Conservation (phyloP, 495 filamentous ascomycete genomes). For the Podospora comata region DNA sequence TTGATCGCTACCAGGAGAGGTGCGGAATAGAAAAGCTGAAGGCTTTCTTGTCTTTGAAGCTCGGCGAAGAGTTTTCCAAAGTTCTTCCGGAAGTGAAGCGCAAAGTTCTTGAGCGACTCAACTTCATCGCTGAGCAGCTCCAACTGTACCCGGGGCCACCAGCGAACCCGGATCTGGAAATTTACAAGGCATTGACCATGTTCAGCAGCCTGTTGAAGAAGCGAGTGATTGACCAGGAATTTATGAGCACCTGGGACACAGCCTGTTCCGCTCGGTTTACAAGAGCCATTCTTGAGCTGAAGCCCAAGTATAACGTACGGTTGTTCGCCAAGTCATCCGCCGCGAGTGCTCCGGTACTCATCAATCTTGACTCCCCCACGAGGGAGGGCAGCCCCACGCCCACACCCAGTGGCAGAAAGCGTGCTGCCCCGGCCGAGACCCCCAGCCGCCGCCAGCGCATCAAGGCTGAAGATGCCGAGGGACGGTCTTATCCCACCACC, state of each 20-base stretch:
- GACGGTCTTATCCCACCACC: conserved; percentile 3
- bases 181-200: conserved; percentile 40
- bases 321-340: conserved; percentile 16
- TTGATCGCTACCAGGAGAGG: conserved; percentile 46
- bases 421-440: conserved; percentile 6
- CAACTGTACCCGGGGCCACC: conserved; percentile 55
- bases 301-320: conserved; percentile 42
- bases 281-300: conserved; percentile 35
- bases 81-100: conserved; percentile 57
- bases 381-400: conserved; percentile 22
- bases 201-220: conserved; percentile 43
- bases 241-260: conserved; percentile 26
- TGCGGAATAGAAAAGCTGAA: conserved; percentile 60
- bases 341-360: conserved; percentile 20
- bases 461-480: conserved; percentile 23
- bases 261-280: conserved; percentile 37
- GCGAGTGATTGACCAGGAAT: conserved; percentile 35
- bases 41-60: conserved; percentile 48
- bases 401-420: conserved; percentile 23
- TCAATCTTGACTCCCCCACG: conserved; percentile 27
- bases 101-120: conserved; percentile 52
- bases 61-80: conserved; percentile 56
- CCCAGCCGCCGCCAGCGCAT: conserved; percentile 25
- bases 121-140: conserved; percentile 47
- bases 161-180: conserved; percentile 45